Evolutionary conservation across 1,284 basidiomycete genomes (phyloP).

Genomic region (Puccinia horiana): DNA sequence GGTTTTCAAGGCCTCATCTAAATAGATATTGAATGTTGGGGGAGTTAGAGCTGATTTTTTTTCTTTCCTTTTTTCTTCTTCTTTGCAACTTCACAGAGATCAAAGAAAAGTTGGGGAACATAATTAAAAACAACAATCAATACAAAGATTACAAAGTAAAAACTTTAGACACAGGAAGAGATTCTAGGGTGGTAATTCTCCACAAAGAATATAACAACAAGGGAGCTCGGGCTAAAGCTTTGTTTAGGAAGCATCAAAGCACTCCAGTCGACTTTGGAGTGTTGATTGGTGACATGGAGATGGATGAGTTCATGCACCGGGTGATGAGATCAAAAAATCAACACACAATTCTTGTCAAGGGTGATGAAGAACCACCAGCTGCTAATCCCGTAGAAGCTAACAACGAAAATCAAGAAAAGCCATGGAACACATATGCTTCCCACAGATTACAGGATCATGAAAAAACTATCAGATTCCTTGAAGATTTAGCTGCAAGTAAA

Average conservation of each 20-base stretch:
- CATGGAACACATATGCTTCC: neutral
- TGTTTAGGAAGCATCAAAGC: neutral
- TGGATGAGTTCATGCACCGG: neutral
- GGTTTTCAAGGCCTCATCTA: too few relatives aligned
- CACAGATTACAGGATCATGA: neutral
- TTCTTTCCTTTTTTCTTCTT: too few relatives aligned
- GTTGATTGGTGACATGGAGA: neutral
- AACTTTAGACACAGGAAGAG: neutral
- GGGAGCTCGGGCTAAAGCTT: neutral
- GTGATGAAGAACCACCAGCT: neutral
- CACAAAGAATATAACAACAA: neutral
- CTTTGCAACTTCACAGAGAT: neutral
- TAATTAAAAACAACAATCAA: neutral
- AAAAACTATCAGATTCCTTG: neutral
- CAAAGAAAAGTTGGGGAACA: neutral
- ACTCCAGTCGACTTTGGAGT: neutral
- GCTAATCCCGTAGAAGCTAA: neutral
- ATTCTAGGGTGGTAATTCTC: neutral
- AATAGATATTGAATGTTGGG: neutral
- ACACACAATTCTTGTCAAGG: neutral
- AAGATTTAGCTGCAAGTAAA: neutral
- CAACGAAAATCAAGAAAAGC: neutral
- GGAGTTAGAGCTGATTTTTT: neutral
- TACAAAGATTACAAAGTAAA: neutral
- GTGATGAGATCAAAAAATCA: neutral